Evolutionary conservation across 345 rosid species (phyloP).

Genomic region (Schrenkiella parvula): DNA sequence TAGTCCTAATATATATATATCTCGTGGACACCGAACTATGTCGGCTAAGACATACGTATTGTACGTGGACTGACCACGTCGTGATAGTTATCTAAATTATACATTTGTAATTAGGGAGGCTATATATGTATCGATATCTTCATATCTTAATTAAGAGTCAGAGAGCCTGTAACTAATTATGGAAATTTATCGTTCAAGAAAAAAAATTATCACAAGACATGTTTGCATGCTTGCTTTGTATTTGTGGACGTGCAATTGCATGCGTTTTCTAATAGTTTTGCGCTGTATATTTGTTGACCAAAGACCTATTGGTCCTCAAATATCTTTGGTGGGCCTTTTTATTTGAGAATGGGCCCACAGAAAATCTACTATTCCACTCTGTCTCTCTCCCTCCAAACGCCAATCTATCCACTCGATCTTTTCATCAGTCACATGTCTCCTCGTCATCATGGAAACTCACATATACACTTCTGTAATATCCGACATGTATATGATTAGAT

Average conservation of each 20-base stretch:
- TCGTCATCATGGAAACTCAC: background rate
- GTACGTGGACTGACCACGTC: background rate
- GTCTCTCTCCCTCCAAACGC: slow-evolving; percentile 9
- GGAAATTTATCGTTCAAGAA: background rate
- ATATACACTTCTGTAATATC: background rate
- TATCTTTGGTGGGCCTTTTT: slow-evolving; percentile 28
- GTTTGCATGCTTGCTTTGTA: slow-evolving; percentile 22
- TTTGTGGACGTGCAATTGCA: slow-evolving; percentile 24
- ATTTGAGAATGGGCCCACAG: slow-evolving; percentile 15
- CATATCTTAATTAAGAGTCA: background rate
- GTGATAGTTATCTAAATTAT: slow-evolving; percentile 7
- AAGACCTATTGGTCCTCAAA: slow-evolving; percentile 24
- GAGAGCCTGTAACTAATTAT: background rate
- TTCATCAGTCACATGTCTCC: slow-evolving; percentile 13
- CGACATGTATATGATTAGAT: background rate
- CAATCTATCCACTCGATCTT: slow-evolving; percentile 3
- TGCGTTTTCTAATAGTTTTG: slow-evolving; percentile 17
- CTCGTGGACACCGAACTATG: background rate
- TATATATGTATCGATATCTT: background rate
- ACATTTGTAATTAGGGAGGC: background rate
- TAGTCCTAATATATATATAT: background rate
- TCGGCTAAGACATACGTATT: background rate
- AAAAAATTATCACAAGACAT: no score
- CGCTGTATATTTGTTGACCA: slow-evolving; percentile 5
- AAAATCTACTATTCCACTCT: slow-evolving; percentile 15